Evolutionary conservation across 371 early-diverging fungal genomes (phyloP), one percentile per base, ranked within the genome.

Genomic region (Mucor indicus): DNA sequence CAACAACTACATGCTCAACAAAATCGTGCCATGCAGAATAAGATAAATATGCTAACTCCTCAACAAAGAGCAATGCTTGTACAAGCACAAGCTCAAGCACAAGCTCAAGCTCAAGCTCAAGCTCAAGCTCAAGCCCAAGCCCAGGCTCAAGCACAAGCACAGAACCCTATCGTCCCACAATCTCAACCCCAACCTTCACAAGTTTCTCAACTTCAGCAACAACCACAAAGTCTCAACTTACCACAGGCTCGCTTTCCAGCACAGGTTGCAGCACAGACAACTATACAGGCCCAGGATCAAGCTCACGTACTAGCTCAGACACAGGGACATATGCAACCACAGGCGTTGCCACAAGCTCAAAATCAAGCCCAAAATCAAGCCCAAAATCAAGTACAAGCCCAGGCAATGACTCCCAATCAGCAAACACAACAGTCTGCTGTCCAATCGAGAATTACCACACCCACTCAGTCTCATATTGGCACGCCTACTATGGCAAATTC

Each of bases 361-460:
- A 49, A 44, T 9, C 59, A 63, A 23, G 21, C 38, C 6, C 56
- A 60, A 19, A 20, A 46, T 12, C 63, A 63, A 39, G 39, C 47
- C 8, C 62, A 62, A 30, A 22, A 29, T 29, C 30, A 29, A 29
- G 30, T 12, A 6, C 12, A 6, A 6, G 12, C 30, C 12, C 30
- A 45, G 13, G n/a, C n/a, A n/a, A n/a, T n/a, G n/a, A n/a, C n/a
- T n/a, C n/a, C n/a, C n/a, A n/a, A n/a, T n/a, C 60, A 57, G 24
- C 69, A 69, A 19, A n/a, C 46, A 21, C 62, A 62, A 36, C 53
- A 52, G n/a, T 59, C 58, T 30, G 57, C 48, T 2, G 44, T 45
- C 30, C 73, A 65, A 55, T 69, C 74, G 13, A 60, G 62, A 51
- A 53, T 60, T 2, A 54, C 74, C 7, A 75, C 72, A 16, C 79